Conservation (phyloP, 306 rosid genomes). For the Gleditsia sinensis region DNA sequence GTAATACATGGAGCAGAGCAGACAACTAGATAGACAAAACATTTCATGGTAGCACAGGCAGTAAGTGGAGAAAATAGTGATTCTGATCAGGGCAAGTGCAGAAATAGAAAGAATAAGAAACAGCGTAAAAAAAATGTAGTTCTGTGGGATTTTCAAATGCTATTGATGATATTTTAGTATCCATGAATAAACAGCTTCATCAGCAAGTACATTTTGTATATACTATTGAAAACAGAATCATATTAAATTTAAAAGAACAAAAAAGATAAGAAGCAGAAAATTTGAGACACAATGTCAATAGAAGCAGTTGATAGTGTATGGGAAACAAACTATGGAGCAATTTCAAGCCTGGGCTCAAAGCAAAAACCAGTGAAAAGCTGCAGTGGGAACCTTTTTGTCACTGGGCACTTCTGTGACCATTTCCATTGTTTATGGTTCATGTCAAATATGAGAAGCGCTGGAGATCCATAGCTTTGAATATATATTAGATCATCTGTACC, state of each 20-base stretch:
- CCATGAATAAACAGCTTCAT: constrained; percentile 57
- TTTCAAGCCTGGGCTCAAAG: constrained; percentile 92
- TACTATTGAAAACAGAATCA: constrained; percentile 41
- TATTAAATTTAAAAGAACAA: constrained; percentile 36
- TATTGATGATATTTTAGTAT: constrained; percentile 55
- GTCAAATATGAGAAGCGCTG: constrained; percentile 80
- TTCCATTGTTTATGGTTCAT: constrained; percentile 75
- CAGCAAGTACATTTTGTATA: constrained; percentile 64
- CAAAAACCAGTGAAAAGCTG: constrained; percentile 96
- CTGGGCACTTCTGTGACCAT: constrained; percentile 96
- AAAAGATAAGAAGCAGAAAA: constrained; percentile 29
- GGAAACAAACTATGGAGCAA: constrained; percentile 60
- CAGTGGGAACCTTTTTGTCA: constrained; percentile 80
- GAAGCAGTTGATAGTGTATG: constrained; percentile 35
- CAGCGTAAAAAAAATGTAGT: not conserved
- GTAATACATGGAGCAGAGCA: not conserved
- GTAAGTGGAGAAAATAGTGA: not conserved
- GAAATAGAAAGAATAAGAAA: not conserved
- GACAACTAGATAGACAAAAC: not conserved
- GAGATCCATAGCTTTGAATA: constrained; percentile 95
- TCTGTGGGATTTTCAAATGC: constrained; percentile 47
- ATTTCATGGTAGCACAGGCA: constrained; percentile 2
- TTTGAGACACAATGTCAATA: constrained; percentile 29
- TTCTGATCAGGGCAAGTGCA: constrained; percentile 13
- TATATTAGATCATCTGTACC: constrained; percentile 80